Conservation (phyloP, 2,329 filamentous ascomycete genomes). For the Diaporthe sp. region DNA sequence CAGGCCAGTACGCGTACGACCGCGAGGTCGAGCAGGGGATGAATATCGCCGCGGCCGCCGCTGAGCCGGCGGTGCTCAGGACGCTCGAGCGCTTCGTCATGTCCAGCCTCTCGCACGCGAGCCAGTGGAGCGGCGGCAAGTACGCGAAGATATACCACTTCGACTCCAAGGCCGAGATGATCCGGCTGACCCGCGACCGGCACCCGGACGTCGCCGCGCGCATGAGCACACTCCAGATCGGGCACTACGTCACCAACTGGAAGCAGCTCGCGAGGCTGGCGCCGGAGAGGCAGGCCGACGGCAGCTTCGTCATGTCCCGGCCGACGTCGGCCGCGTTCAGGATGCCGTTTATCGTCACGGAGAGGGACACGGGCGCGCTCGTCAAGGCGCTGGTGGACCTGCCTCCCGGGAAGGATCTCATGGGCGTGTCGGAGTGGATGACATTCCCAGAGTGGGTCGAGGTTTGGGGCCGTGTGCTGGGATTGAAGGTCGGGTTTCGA, state of each 20-base stretch:
- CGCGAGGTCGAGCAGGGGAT: slow-evolving; percentile 39
- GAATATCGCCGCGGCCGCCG: slow-evolving; percentile 49
- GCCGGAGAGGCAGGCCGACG: slow-evolving; percentile 37
- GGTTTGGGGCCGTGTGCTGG: slow-evolving; percentile 13
- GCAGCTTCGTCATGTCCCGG: slow-evolving; percentile 32
- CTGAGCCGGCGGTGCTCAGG: slow-evolving; percentile 25
- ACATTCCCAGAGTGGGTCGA: neutral
- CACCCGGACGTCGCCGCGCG: slow-evolving; percentile 33
- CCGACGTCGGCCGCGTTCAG: neutral
- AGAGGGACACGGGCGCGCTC: slow-evolving; percentile 11
- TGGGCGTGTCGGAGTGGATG: slow-evolving; percentile 18
- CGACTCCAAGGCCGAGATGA: slow-evolving; percentile 42
- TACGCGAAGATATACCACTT: slow-evolving; percentile 42
- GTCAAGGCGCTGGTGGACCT: slow-evolving; percentile 23
- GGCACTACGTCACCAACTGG: slow-evolving; percentile 41
- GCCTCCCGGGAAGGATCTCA: slow-evolving; percentile 16
- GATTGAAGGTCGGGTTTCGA: neutral
- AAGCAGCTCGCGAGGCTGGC: slow-evolving; percentile 34
- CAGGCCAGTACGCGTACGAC: slow-evolving; percentile 35
- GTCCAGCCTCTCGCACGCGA: slow-evolving; percentile 38
- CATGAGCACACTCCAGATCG: slow-evolving; percentile 40
- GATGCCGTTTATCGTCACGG: slow-evolving; percentile 18
- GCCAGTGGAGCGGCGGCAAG: slow-evolving; percentile 38
- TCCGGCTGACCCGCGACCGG: slow-evolving; percentile 22
- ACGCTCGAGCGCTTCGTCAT: slow-evolving; percentile 42